Evolutionary conservation across 2,329 filamentous ascomycete species (phyloP).

Genomic region (Colletotrichum sidae): DNA sequence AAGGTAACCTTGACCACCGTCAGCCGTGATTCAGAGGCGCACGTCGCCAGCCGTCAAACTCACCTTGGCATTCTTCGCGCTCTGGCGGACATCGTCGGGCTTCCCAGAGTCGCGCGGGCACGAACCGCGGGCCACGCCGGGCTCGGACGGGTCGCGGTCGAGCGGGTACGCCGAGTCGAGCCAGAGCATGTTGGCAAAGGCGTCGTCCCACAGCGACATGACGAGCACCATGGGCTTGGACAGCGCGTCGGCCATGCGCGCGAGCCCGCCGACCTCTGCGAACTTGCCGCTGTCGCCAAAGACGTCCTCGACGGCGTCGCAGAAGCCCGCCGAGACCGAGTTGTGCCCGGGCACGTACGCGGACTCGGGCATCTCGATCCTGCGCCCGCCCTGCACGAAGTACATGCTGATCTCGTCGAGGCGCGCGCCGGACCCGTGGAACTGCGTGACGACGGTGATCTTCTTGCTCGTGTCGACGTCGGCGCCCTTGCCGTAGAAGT

Average conservation of each 20-base stretch:
- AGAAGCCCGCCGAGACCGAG: conserved; percentile 66
- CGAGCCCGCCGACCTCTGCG: conserved; percentile 63
- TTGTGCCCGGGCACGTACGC: conserved; percentile 43
- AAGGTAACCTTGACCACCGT: conserved; percentile 50
- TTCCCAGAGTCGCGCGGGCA: conserved; percentile 64
- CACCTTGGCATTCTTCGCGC: conserved; percentile 60
- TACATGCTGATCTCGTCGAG: conserved; percentile 68
- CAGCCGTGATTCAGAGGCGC: background rate
- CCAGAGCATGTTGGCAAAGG: conserved; percentile 61
- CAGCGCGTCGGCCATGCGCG: conserved; percentile 63
- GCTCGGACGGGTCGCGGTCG: conserved; percentile 49
- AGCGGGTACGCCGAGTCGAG: conserved; percentile 75
- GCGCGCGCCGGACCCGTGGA: conserved; percentile 48
- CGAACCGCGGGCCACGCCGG: conserved; percentile 64
- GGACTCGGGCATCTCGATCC: conserved; percentile 59
- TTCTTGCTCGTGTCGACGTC: conserved; percentile 67
- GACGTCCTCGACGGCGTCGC: conserved; percentile 61
- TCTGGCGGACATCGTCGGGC: conserved; percentile 60
- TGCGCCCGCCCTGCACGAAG: conserved; percentile 68
- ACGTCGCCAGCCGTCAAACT: conserved; percentile 54
- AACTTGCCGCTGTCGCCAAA: conserved; percentile 67
- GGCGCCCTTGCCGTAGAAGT: conserved; percentile 70
- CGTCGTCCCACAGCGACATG: conserved; percentile 71
- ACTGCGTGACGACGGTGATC: conserved; percentile 71
- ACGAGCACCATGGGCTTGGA: conserved; percentile 70